Conservation (phyloP, 2,329 filamentous ascomycete species). For the Monilinia aucupariae region DNA sequence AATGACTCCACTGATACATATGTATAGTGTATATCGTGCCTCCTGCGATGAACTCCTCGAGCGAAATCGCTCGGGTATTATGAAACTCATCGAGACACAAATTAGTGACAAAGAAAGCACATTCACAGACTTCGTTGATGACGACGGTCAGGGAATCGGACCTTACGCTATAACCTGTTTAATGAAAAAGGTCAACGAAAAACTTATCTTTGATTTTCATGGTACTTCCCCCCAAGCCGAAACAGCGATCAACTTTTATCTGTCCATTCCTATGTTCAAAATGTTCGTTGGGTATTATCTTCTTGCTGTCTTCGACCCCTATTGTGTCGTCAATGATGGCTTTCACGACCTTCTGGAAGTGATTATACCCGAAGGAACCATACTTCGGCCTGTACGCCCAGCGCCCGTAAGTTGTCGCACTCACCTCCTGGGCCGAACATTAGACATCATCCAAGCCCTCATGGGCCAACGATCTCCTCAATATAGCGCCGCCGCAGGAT, state of each 20-base stretch:
- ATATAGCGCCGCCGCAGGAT: constrained; percentile 8
- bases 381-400: constrained; percentile 4
- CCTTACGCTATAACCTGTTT: constrained; percentile 7
- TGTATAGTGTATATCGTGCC: constrained; percentile 3
- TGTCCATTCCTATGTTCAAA: constrained; percentile 8
- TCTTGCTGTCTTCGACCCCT: neutral
- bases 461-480: constrained; percentile 8
- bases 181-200: constrained; percentile 1
- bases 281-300: constrained; percentile 11
- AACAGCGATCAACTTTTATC: constrained; percentile 13
- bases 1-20: neutral
- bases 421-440: neutral
- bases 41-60: constrained; percentile 4
- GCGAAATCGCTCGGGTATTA: constrained; percentile 2
- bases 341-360: constrained; percentile 9
- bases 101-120: constrained; percentile 1
- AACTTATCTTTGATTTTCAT: constrained; percentile 5
- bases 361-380: neutral
- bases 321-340: neutral
- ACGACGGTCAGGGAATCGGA: constrained; percentile 7
- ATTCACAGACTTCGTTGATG: constrained; percentile 1
- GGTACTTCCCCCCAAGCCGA: constrained; percentile 6
- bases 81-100: constrained; percentile 8
- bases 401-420: neutral
- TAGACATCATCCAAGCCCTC: constrained; percentile 2